Percentiles rank a stretch among this genome's conserved stretches.
Conservation (phyloP, 352 stramenopile genomes). For the Globisporangium sylvaticum region DNA sequence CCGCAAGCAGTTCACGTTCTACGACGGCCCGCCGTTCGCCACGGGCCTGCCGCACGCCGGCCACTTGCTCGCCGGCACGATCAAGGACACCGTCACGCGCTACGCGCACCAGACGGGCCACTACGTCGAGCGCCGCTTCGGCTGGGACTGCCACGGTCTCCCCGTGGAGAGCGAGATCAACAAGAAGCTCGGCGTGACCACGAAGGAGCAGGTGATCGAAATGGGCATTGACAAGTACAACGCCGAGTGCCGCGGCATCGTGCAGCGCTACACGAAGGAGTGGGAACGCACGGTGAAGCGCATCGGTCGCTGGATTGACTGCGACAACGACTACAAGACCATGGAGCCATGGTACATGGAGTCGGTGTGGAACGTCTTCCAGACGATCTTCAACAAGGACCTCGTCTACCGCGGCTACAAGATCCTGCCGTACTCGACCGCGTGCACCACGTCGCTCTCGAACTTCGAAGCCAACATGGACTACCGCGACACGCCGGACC, state of each 20-base stretch:
- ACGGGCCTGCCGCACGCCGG: conserved; percentile 98
- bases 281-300: conserved; percentile 98
- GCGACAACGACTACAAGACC: conserved; percentile 99
- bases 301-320: conserved; percentile 99
- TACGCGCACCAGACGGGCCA: conserved; percentile 98
- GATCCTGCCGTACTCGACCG: conserved; percentile 99
- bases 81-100: conserved; percentile 99
- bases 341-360: conserved; percentile 99
- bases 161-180: conserved; percentile 99
- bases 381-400: conserved; percentile 96
- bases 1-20: conserved; percentile 97
- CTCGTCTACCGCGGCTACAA: conserved; percentile 99
- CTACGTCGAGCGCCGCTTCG: conserved; percentile 95
- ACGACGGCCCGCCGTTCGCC: conserved; percentile 99
- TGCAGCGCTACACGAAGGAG: conserved; percentile 98
- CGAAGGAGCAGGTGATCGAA: conserved; percentile 95
- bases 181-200: conserved; percentile 97
- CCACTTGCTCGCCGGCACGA: conserved; percentile 97
- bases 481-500: conserved; percentile 98
- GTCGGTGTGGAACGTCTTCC: conserved; percentile 99
- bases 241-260: conserved; percentile 95
- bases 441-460: conserved; percentile 96
- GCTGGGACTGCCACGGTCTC: conserved; percentile 99
- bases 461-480: conserved; percentile 99
- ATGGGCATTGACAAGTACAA: conserved; percentile 99